A percentile compares a stretch with the other conserved stretches of the same genome.
These are phyloP conservation scores for Phytomonas sp. DNA, from an alignment of 208 protist genomes.

Conservation along the genomic window DNA sequence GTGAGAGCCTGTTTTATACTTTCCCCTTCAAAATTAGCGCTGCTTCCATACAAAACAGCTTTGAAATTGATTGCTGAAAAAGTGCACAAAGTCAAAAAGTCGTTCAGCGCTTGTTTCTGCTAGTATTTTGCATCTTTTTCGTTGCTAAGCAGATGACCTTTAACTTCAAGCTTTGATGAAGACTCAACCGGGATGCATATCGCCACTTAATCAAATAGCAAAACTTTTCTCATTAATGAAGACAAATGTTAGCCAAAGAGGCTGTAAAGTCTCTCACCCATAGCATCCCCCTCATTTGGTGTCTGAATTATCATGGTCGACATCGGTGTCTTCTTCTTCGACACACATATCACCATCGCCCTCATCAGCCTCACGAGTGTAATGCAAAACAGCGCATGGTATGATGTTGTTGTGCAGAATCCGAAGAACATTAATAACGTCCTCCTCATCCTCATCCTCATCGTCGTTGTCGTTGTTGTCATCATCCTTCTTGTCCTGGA, in stretches of 20 bases:
- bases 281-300: conserved; percentile 13
- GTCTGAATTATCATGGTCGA: conserved; percentile 58
- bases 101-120: not conserved
- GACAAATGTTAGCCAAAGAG: not conserved
- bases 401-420: conserved; percentile 66
- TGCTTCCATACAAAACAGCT: not conserved
- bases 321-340: conserved; percentile 28
- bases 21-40: not conserved
- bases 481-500: conserved; percentile 26
- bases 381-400: conserved; percentile 70
- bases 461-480: conserved; percentile 21
- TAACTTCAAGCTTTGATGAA: not conserved
- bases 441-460: conserved; percentile 37
- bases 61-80: not conserved
- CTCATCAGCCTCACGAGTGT: conserved; percentile 82
- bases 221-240: not conserved
- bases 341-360: conserved; percentile 25
- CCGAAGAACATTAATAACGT: conserved; percentile 30
- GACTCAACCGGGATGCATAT: not conserved
- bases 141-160: not conserved
- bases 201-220: not conserved
- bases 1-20: not conserved
- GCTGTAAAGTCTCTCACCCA: not conserved
- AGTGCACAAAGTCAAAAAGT: not conserved
- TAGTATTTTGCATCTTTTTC: not conserved